Evolutionary conservation across 2,329 filamentous ascomycete species (phyloP), one percentile per base, ranked within the genome.

Genomic region (Colletotrichum gloeosporioides): DNA sequence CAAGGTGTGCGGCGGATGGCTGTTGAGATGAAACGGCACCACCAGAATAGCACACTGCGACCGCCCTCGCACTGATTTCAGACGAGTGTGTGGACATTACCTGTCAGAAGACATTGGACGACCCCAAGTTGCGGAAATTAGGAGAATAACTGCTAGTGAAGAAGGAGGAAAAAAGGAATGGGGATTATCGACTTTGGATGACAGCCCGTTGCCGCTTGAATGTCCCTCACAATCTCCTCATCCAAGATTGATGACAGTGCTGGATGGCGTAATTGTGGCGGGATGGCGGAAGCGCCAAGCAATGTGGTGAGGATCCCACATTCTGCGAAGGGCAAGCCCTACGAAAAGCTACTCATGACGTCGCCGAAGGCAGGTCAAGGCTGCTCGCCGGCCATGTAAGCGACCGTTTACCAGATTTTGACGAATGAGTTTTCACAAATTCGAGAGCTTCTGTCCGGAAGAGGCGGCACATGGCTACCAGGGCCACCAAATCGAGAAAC

Each of bases 31-130:
- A 69, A 74, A 74, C 71, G 34, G 22, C 59, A n/a, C 39, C 32
- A 32, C 57, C 44, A 61, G 29, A 73, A 61, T 39, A 69, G 64
- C 63, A 16, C 39, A 55, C 34, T 59, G 39, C 70, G 36, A 53
- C 69, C 13, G 44, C 57, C 34, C n/a, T 69, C 71, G 65, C 64
- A 69, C 18, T 53, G 32, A 74, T 63, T 74, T 76, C 74, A 74
- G 74, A 74, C 31, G 74, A 53, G 59, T 36, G 59, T 44, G 62
- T 69, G 62, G 25, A 39, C 64, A 65, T 65, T 22, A 27, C 44
- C 65, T 49, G 64, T 73, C 44, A 70, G 68, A 70, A 65, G 61
- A 77, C 36, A 73, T 73, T 69, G 64, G 76, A 76, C 49, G 75
- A 69, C 49, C 34, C 71, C 29, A 22, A 36, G 29, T 12, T 32